A percentile compares a stretch with the other conserved stretches of the same genome.
These are phyloP conservation scores for Zygosaccharomyces sapae DNA, from an alignment of 1,139 yeast species.

Conservation along the genomic window DNA sequence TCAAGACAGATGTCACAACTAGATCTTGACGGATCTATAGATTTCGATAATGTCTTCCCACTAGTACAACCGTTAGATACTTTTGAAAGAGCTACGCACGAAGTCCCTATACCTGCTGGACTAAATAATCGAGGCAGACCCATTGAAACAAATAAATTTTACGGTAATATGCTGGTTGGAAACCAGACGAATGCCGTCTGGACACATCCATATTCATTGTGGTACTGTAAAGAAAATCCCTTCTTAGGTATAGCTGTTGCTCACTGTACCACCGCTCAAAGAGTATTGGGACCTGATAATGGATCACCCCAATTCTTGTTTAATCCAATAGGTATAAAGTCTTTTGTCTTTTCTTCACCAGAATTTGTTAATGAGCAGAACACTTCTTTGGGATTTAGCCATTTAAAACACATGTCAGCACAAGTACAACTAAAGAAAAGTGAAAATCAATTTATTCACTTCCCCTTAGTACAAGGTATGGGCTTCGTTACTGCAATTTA, in stretches of 20 bases:
- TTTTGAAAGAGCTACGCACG: constrained; percentile 46
- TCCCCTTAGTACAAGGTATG: constrained; percentile 61
- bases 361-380: constrained; percentile 29
- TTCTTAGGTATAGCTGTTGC: constrained; percentile 61
- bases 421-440: constrained; percentile 26
- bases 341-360: constrained; percentile 37
- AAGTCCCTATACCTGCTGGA: constrained; percentile 46
- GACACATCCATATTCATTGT: constrained; percentile 80
- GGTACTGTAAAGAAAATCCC: constrained; percentile 47
- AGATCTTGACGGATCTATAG: constrained; percentile 3
- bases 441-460: constrained; percentile 28
- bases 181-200: constrained; percentile 61
- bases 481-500: constrained; percentile 66
- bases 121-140: constrained; percentile 44
- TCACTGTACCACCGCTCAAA: constrained; percentile 52
- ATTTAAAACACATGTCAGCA: constrained; percentile 36
- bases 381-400: constrained; percentile 28
- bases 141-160: constrained; percentile 77
- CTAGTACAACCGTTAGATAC: constrained; percentile 47
- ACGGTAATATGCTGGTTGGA: constrained; percentile 69
- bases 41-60: constrained; percentile 37
- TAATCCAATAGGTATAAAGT: constrained; percentile 36
- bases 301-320: constrained; percentile 37
- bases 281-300: constrained; percentile 58
- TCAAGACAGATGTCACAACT: constrained; percentile 2